phyloP scores from a whole-genome alignment of 129 eudicot genomes.

The Mikania micrantha region DNA sequence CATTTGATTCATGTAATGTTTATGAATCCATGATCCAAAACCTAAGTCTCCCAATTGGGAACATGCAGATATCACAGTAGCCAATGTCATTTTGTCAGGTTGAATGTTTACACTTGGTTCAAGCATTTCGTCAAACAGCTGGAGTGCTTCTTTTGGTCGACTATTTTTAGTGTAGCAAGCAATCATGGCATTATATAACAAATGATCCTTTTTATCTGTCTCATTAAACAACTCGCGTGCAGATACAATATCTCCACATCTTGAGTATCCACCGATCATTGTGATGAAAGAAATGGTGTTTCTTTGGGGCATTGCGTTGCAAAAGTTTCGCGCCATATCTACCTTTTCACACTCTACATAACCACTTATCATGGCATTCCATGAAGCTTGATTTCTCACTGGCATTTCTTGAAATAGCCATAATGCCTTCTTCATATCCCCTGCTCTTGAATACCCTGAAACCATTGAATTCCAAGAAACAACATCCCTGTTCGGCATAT shows the following conservation, averaged over 20 bases:
- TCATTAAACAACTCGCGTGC: constrained; percentile 18
- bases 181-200: constrained; percentile 41
- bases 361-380: constrained; percentile 35
- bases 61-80: constrained; percentile 41
- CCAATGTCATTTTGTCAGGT: constrained; percentile 43
- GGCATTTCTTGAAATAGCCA: constrained; percentile 30
- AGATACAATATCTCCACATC: constrained; percentile 28
- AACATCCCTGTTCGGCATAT: constrained; percentile 30
- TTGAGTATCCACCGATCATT: constrained; percentile 30
- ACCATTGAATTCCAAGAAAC: constrained; percentile 60
- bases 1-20: constrained; percentile 20
- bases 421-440: constrained; percentile 27
- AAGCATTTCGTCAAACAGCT: constrained; percentile 36
- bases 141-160: constrained; percentile 38
- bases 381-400: constrained; percentile 31
- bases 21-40: constrained; percentile 29
- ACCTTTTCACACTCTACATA: constrained; percentile 24
- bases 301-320: constrained; percentile 27
- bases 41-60: constrained; percentile 39
- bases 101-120: constrained; percentile 19
- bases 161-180: constrained; percentile 43
- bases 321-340: constrained; percentile 21
- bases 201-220: constrained; percentile 25
- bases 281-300: constrained; percentile 28
- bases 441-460: constrained; percentile 29